Conservation (phyloP, 2,329 filamentous ascomycete genomes). For the Falciphora oryzae region DNA sequence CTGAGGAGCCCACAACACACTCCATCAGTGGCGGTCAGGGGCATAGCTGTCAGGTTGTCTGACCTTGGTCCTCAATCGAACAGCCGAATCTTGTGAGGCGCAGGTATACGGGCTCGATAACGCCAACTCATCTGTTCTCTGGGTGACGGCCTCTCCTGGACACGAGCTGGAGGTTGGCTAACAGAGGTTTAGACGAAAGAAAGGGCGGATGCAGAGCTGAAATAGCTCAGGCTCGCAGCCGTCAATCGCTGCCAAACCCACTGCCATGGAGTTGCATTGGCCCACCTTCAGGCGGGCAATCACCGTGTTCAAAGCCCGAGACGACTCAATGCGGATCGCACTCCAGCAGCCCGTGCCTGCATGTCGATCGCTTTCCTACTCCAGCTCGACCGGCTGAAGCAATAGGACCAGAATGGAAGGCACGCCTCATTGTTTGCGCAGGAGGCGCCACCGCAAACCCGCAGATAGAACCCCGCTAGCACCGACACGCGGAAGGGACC, state of each 20-base stretch:
- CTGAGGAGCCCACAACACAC: no score
- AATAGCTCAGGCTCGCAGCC: background rate
- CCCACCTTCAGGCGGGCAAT: background rate
- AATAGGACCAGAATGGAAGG: background rate
- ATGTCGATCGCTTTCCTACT: background rate
- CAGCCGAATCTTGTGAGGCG: no score
- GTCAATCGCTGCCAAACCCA: background rate
- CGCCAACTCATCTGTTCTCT: no score
- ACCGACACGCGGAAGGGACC: background rate
- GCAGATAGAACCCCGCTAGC: background rate
- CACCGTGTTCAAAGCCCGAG: background rate
- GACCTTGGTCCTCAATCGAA: no score
- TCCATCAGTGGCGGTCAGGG: no score
- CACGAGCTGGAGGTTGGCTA: no score
- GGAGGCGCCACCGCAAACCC: background rate
- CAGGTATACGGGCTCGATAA: no score
- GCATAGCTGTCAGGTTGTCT: no score
- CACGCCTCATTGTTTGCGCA: background rate
- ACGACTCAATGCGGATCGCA: background rate
- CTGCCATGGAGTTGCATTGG: no score
- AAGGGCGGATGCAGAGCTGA: no score
- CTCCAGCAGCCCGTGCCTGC: background rate
- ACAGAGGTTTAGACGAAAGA: no score
- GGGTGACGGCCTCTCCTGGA: no score
- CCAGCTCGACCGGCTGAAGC: background rate